Percentiles rank a stretch among this genome's conserved stretches.
phyloP scores from a whole-genome alignment of 768 basidiomycete genomes.

The Mycena indigotica region DNA sequence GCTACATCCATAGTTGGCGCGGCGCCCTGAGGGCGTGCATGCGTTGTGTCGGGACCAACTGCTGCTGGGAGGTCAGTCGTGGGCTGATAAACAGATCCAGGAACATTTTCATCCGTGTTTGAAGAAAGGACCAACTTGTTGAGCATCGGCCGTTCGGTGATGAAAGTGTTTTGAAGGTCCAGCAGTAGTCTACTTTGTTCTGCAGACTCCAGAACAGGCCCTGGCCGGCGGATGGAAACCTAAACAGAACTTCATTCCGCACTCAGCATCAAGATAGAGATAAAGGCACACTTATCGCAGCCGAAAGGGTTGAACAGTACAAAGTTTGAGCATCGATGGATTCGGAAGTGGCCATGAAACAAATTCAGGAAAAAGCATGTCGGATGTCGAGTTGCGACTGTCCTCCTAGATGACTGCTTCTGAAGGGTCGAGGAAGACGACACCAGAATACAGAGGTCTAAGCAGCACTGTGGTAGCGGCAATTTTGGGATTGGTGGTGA shows the following conservation, averaged over 20 bases:
- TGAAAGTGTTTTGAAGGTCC: background rate
- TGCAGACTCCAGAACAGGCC: background rate
- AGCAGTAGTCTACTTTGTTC: background rate
- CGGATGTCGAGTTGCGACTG: no score
- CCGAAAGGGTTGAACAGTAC: background rate
- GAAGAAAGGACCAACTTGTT: background rate
- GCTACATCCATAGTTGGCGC: background rate
- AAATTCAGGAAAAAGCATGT: background rate
- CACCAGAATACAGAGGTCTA: background rate
- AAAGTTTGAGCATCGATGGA: background rate
- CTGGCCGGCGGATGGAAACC: background rate
- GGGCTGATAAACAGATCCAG: background rate
- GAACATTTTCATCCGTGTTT: background rate
- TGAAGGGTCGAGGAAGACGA: no score
- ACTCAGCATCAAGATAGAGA: background rate
- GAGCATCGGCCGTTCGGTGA: background rate
- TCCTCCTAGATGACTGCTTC: no score
- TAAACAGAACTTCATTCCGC: slow-evolving; percentile 1
- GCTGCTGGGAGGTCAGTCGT: background rate
- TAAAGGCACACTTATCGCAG: background rate
- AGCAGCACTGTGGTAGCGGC: background rate
- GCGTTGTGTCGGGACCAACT: background rate
- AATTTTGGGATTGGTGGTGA: background rate
- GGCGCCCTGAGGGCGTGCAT: background rate
- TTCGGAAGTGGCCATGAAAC: background rate